A percentile compares a stretch with the other conserved stretches of the same genome.
Conservation (phyloP, 108 stramenopile species). For the Asterionellopsis glacialis region DNA sequence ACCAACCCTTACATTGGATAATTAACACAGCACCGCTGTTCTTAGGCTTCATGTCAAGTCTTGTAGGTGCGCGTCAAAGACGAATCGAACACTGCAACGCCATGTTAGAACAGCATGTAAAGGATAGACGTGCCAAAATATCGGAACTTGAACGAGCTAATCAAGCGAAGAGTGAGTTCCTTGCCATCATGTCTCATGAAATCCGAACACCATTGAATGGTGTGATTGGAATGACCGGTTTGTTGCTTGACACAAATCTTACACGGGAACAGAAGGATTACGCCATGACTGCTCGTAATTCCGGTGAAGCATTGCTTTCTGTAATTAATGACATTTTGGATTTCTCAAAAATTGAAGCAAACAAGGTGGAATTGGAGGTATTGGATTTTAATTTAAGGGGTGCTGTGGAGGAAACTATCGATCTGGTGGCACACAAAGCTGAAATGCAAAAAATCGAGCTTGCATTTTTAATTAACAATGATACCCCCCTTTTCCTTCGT, state of each 20-base stretch:
- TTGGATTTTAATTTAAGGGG: conserved; percentile 4
- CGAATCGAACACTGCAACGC: too few relatives aligned
- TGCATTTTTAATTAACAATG: not conserved
- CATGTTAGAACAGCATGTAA: too few relatives aligned
- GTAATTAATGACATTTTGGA: conserved; percentile 54
- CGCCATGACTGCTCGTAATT: conserved; percentile 13
- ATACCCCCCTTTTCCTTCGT: not conserved
- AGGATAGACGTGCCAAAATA: too few relatives aligned
- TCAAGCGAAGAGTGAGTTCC: conserved; percentile 34
- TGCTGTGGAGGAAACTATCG: conserved; percentile 4
- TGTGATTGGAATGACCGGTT: conserved; percentile 36
- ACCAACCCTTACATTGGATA: too few relatives aligned
- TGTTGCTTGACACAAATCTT: conserved; percentile 14
- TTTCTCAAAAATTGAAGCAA: conserved; percentile 48
- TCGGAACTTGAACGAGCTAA: conserved; percentile 26
- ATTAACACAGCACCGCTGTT: too few relatives aligned
- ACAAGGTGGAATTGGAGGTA: conserved; percentile 19
- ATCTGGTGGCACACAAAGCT: conserved; percentile 7
- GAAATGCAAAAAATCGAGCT: conserved; percentile 9
- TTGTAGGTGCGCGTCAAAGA: too few relatives aligned
- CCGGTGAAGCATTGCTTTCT: conserved; percentile 26
- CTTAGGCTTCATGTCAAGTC: too few relatives aligned
- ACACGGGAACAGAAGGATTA: conserved; percentile 10
- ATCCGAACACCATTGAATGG: conserved; percentile 56
- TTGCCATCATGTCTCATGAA: conserved; percentile 52